Percentiles rank a stretch among this genome's conserved stretches.
Evolutionary conservation across 2,329 filamentous ascomycete genomes (phyloP).

Genomic region (Xylariaceae sp.): DNA sequence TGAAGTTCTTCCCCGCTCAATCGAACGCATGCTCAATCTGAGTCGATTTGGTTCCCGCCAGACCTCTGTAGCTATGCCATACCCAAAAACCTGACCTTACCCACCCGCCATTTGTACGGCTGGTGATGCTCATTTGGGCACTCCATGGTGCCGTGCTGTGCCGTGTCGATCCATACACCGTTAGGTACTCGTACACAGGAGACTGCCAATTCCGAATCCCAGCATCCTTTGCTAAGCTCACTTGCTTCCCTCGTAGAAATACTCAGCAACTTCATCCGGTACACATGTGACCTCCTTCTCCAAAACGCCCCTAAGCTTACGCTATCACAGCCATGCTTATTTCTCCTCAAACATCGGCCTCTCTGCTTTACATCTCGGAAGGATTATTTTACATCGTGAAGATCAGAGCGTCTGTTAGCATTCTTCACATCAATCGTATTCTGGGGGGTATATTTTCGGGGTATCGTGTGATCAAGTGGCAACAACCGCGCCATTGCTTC

Average conservation of each 20-base stretch:
- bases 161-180: too few relatives aligned
- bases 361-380: conserved; percentile 1
- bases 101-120: too few relatives aligned
- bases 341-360: not conserved
- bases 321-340: conserved; percentile 7
- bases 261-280: not conserved
- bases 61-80: too few relatives aligned
- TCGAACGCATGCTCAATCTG: not conserved
- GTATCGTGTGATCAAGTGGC: conserved; percentile 28
- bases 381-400: conserved; percentile 15
- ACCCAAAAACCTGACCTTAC: too few relatives aligned
- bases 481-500: conserved; percentile 19
- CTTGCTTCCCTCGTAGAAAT: conserved; percentile 2
- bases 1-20: not conserved
- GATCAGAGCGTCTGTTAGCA: not conserved
- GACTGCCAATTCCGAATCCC: not conserved
- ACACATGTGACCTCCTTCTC: conserved; percentile 7
- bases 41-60: not conserved
- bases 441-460: conserved; percentile 10
- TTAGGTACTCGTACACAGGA: too few relatives aligned
- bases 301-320: conserved; percentile 14
- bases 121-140: too few relatives aligned
- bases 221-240: not conserved
- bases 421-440: conserved; percentile 6
- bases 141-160: too few relatives aligned